These are phyloP conservation scores for Phtheirospermum japonicum DNA, from an alignment of 257 asterid species.

Conservation along the genomic window DNA sequence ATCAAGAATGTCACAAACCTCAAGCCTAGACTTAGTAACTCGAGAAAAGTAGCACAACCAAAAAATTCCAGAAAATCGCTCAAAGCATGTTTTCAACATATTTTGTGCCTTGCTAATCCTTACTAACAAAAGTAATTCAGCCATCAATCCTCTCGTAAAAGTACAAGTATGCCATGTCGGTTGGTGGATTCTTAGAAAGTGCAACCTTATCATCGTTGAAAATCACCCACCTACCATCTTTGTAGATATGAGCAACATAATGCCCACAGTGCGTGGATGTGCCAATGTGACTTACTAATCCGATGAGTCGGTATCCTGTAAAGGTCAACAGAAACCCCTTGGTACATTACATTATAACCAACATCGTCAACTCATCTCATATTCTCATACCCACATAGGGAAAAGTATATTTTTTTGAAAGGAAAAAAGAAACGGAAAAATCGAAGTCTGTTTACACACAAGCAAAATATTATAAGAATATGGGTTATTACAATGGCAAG, in stretches of 20 bases:
- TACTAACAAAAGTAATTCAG: constrained; percentile 25
- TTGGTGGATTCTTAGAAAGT: constrained; percentile 74
- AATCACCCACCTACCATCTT: constrained; percentile 88
- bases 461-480: background rate
- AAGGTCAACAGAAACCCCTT: constrained; percentile 15
- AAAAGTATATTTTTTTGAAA: background rate
- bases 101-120: constrained; percentile 5
- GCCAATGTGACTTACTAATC: constrained; percentile 92
- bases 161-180: constrained; percentile 93
- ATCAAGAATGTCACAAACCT: background rate
- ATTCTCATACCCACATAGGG: background rate
- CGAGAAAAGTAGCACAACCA: constrained; percentile 12
- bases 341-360: constrained; percentile 1
- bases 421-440: background rate
- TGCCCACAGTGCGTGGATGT: constrained; percentile 98
- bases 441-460: background rate
- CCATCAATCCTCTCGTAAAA: constrained; percentile 78
- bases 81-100: background rate
- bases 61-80: constrained; percentile 20
- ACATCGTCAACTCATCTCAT: background rate
- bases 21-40: constrained; percentile 5
- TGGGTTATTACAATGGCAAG: too few species aligned
- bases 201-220: constrained; percentile 93
- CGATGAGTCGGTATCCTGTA: constrained; percentile 74
- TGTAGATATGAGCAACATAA: constrained; percentile 84